A percentile compares a stretch with the other conserved stretches of the same genome.
These are phyloP conservation scores for Penicillium frequentans DNA, from an alignment of 2,329 filamentous ascomycete genomes.

Conservation along the genomic window DNA sequence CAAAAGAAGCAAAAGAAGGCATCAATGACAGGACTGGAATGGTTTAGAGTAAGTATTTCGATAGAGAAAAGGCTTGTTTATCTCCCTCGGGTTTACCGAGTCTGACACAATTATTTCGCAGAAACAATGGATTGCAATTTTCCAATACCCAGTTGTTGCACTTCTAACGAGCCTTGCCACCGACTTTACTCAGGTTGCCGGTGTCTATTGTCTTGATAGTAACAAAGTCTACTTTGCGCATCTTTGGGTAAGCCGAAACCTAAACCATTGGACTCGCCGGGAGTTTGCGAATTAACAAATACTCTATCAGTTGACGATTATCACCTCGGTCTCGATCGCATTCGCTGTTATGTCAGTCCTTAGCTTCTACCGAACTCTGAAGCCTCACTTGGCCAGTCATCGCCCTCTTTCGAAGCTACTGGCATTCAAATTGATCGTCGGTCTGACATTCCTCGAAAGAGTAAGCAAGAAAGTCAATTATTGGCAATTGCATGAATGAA, in stretches of 20 bases:
- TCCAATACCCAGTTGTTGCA: slow-evolving; percentile 42
- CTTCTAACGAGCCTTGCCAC: slow-evolving; percentile 25
- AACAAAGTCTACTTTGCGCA: slow-evolving; percentile 37
- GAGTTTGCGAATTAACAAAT: background rate
- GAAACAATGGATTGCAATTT: slow-evolving; percentile 24
- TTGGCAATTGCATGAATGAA: background rate
- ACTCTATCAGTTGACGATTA: slow-evolving; percentile 12
- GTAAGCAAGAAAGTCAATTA: slow-evolving; percentile 13
- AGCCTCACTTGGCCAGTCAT: slow-evolving; percentile 25
- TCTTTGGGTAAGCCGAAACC: slow-evolving; percentile 30
- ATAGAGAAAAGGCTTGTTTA: background rate
- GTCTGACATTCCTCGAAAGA: slow-evolving; percentile 28
- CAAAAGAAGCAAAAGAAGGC: slow-evolving; percentile 21
- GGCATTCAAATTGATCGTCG: slow-evolving; percentile 39
- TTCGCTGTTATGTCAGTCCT: slow-evolving; percentile 29
- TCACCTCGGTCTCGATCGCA: slow-evolving; percentile 16
- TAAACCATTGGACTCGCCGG: background rate
- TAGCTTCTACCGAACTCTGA: slow-evolving; percentile 27
- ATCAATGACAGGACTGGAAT: slow-evolving; percentile 25
- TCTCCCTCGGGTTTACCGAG: background rate
- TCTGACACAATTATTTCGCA: background rate
- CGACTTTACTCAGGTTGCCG: slow-evolving; percentile 32
- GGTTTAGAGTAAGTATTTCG: slow-evolving; percentile 25
- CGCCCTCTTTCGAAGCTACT: slow-evolving; percentile 33
- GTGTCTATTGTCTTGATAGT: slow-evolving; percentile 33